A percentile compares a stretch with the other conserved stretches of the same genome.
Conservation (phyloP, 2,329 filamentous ascomycete species). For the Alternaria consortialis region DNA sequence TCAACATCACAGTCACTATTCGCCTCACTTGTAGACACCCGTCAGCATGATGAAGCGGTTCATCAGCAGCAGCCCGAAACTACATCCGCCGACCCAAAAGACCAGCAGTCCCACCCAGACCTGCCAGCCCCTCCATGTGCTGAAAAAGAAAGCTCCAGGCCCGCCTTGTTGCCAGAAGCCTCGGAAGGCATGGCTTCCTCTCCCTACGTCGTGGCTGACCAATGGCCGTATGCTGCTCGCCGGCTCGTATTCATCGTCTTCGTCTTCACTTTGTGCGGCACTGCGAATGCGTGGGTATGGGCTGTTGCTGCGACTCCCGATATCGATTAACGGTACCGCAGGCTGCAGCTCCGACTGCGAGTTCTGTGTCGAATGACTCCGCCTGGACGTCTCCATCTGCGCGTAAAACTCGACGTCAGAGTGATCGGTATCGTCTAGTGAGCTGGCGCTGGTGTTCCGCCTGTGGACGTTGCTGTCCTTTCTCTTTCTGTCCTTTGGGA, state of each 20-base stretch:
- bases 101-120: conserved; percentile 59
- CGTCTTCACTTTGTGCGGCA: conserved; percentile 58
- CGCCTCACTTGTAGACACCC: conserved; percentile 55
- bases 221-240: conserved; percentile 52
- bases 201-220: conserved; percentile 44
- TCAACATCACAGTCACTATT: not conserved
- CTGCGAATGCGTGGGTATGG: conserved; percentile 55
- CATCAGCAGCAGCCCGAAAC: conserved; percentile 60
- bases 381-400: conserved; percentile 37
- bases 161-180: conserved; percentile 53
- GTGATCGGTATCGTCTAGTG: conserved; percentile 51
- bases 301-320: conserved; percentile 54
- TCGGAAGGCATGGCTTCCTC: conserved; percentile 25
- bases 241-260: conserved; percentile 55
- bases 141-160: conserved; percentile 60
- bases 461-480: conserved; percentile 33
- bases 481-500: conserved; percentile 29
- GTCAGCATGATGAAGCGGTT: conserved; percentile 62
- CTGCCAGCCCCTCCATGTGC: conserved; percentile 59
- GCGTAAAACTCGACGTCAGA: conserved; percentile 48
- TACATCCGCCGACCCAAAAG: conserved; percentile 59
- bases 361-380: conserved; percentile 41
- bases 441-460: conserved; percentile 44
- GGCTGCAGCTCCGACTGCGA: conserved; percentile 51
- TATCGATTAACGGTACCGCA: conserved; percentile 56